A percentile compares a stretch with the other conserved stretches of the same genome.
Conservation (phyloP, 345 rosid genomes). For the Chamaenerion angustifolium region DNA sequence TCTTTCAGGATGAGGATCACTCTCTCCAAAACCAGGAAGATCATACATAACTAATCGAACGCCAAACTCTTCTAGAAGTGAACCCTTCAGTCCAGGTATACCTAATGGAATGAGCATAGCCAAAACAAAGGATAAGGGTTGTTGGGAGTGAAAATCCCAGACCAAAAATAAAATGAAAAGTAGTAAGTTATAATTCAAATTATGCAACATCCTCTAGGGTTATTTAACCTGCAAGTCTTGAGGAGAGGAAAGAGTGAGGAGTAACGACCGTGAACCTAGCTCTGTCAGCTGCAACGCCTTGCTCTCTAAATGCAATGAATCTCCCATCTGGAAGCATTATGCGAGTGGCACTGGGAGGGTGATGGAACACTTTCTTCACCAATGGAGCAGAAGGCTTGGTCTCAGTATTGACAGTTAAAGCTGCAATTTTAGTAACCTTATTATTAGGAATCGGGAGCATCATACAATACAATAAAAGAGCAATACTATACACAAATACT, state of each 20-base stretch:
- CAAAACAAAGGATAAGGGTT: slow-evolving; percentile 5
- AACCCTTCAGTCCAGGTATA: slow-evolving; percentile 50
- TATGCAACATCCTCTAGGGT: not conserved
- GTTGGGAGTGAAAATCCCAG: not conserved
- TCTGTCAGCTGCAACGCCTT: slow-evolving; percentile 37
- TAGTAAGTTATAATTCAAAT: not conserved
- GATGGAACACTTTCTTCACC: slow-evolving; percentile 29
- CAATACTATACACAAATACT: not conserved
- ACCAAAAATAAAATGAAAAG: slow-evolving; percentile 1
- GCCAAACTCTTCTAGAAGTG: slow-evolving; percentile 57
- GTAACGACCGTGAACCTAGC: slow-evolving; percentile 46
- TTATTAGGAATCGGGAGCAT: not conserved
- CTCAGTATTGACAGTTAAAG: slow-evolving; percentile 17
- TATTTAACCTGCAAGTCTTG: slow-evolving; percentile 50
- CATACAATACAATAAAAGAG: not conserved
- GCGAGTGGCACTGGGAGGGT: slow-evolving; percentile 54
- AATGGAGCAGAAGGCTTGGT: slow-evolving; percentile 13
- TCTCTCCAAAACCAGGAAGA: slow-evolving; percentile 79
- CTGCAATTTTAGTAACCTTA: slow-evolving; percentile 22
- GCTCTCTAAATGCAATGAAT: slow-evolving; percentile 49
- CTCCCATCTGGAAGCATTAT: slow-evolving; percentile 60
- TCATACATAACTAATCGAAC: slow-evolving; percentile 47
- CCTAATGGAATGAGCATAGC: slow-evolving; percentile 15
- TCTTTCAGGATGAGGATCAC: slow-evolving; percentile 50
- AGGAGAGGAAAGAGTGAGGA: slow-evolving; percentile 60